Conservation (phyloP, 2,329 filamentous ascomycete genomes). For the Fusarium euwallaceae region DNA sequence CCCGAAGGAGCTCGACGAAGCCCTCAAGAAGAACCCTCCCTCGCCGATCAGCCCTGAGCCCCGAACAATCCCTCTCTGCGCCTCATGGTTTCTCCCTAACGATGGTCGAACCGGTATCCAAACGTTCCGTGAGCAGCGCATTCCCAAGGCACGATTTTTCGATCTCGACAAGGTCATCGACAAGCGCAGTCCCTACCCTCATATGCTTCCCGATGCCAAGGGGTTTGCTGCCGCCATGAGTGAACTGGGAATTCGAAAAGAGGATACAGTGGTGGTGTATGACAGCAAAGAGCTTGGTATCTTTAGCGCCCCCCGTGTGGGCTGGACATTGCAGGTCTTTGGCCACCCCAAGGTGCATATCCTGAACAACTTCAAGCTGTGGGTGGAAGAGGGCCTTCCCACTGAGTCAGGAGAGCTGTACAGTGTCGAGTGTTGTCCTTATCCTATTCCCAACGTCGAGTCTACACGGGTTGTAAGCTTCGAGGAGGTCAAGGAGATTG, state of each 20-base stretch:
- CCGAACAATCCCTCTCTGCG: slow-evolving; percentile 89
- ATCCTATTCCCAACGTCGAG: slow-evolving; percentile 73
- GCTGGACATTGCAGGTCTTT: slow-evolving; percentile 92
- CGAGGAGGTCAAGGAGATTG: slow-evolving; percentile 84
- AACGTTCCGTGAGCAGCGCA: slow-evolving; percentile 84
- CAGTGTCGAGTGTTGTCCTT: slow-evolving; percentile 73
- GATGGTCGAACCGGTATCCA: slow-evolving; percentile 85
- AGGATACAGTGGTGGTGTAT: slow-evolving; percentile 95
- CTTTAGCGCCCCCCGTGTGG: slow-evolving; percentile 92
- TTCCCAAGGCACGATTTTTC: slow-evolving; percentile 94
- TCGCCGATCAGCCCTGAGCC: slow-evolving; percentile 85
- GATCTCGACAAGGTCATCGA: slow-evolving; percentile 95
- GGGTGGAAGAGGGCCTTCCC: slow-evolving; percentile 86
- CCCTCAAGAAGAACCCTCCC: slow-evolving; percentile 84
- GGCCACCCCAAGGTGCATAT: slow-evolving; percentile 91
- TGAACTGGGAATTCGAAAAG: slow-evolving; percentile 84
- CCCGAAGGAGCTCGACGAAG: slow-evolving; percentile 83
- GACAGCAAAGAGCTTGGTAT: slow-evolving; percentile 92
- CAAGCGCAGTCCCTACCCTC: slow-evolving; percentile 87
- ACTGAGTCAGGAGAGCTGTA: slow-evolving; percentile 84
- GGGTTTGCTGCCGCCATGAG: slow-evolving; percentile 91
- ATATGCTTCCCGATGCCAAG: slow-evolving; percentile 90
- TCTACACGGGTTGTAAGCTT: slow-evolving; percentile 79
- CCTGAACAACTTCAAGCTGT: slow-evolving; percentile 95
- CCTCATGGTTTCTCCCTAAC: slow-evolving; percentile 96